These are phyloP conservation scores for Talaromyces sp. DNA, from an alignment of 2,329 filamentous ascomycete genomes.

Conservation along the genomic window DNA sequence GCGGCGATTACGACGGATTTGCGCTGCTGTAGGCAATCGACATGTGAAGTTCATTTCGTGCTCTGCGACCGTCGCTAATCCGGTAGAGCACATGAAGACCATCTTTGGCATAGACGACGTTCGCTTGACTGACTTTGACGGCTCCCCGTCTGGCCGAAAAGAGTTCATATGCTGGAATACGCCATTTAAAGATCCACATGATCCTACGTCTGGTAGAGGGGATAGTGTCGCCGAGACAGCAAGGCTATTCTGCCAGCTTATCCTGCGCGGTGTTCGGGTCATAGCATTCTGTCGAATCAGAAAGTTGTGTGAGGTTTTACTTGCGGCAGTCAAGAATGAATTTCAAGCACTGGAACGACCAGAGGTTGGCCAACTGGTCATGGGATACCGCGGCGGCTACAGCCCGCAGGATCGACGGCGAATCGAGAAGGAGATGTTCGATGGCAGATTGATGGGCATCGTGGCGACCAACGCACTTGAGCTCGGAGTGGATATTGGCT, in stretches of 20 bases:
- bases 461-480: conserved; percentile 91
- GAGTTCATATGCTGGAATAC: conserved; percentile 99
- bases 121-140: conserved; percentile 79
- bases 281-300: conserved; percentile 90
- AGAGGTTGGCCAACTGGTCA: conserved; percentile 73
- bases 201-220: conserved; percentile 79
- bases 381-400: conserved; percentile 94
- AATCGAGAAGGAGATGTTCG: conserved; percentile 96
- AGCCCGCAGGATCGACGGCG: conserved; percentile 80
- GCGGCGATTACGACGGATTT: conserved; percentile 79
- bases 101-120: conserved; percentile 88
- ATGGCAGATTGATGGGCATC: conserved; percentile 86
- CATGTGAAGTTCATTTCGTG: conserved; percentile 88
- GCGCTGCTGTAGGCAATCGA: conserved; percentile 81
- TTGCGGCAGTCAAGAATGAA: conserved; percentile 73
- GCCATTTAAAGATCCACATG: conserved; percentile 80
- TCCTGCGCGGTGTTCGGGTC: conserved; percentile 80
- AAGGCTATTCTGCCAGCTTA: conserved; percentile 80
- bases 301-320: conserved; percentile 79
- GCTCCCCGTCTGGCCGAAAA: conserved; percentile 84
- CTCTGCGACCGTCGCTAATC: conserved; percentile 93
- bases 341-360: conserved; percentile 64
- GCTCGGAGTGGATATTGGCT: conserved; percentile 90
- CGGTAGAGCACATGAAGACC: conserved; percentile 81
- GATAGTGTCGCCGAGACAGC: conserved; percentile 82